Evolutionary conservation across 1,284 basidiomycete species (phyloP), one percentile per base, ranked within the genome.

Genomic region (Phlebopus sp.): DNA sequence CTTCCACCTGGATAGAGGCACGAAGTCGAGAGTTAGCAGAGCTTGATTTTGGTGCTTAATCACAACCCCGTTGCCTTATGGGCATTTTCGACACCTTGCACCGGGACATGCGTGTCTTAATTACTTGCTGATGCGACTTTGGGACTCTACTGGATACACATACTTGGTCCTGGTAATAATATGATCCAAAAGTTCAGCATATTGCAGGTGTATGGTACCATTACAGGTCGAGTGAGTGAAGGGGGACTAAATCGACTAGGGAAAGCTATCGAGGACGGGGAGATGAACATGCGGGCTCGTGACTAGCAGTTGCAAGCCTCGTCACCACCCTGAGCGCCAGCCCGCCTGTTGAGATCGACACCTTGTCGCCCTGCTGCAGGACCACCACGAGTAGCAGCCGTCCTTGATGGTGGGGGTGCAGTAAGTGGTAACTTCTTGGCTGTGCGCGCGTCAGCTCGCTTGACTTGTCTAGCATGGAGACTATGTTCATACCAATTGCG

Each of bases 341-440:
- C 59, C 58, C 82, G 80, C 64, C 76, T 87, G 72, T 84, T 89
- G 52, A 91, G 77, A 66, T 91, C 85, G 21, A 91, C 83, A 35
- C 85, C 84, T 52, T 79, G 65, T 57, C 78, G 71, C 56, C 72
- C 69, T 37, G 75, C 70, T 44, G 73, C 59, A 49, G 55, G 57
- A 46, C 71, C 69, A 14, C 67, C 57, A 19, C 82, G 77, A 47
- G 72, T 69, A 44, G 74, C 72, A 37, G 69, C 79, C 44, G 78
- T 69, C 56, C 83, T 70, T 48, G 81, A 71, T 37, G 83, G 70
- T 46, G 82, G 78, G 36, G 86, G 80, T 40, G 85, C 83, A n/a
- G 78, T 84, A 51, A 85, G 71, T 10, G 88, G 88, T 9, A 91
- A 72, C 60, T 90, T 91, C 81, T 89, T 87, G 62, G 88, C 88